Base-by-base conservation (phyloP, 352 stramenopile species). In the Aphanomyces cochlioides region DNA sequence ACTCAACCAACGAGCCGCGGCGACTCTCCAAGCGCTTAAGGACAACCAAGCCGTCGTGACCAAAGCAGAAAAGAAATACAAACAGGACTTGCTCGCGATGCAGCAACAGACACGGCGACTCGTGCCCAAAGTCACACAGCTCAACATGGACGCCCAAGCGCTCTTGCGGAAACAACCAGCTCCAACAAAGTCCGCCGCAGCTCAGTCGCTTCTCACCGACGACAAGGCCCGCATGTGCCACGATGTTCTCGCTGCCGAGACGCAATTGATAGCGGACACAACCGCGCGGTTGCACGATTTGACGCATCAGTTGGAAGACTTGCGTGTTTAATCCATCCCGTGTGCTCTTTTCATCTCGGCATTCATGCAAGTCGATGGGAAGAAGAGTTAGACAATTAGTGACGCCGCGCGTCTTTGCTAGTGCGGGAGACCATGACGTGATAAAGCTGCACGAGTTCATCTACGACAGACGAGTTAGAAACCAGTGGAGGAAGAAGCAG, bases 181-280 rank as follows among this genome's bases (percentile, higher is more conserved):
- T 40, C 59, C 48, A 7, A 39, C 48, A 41, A 56, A 67, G 3
- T 67, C 58, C 5, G 61, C 47, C 41, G n/a, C n/a, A n/a, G n/a
- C 28, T 28, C 28, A 28, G 28, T 28, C 28, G 28, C 28, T 28
- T 28, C 72, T 90, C 7, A 87, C 86, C 7, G 80, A 82, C 8
- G 86, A 91, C 8, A 91, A 90, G 77, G 88, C 90, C 72, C 80
- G 83, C 56, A 94, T 94, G 79, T 90, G 83, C 73, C 89, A 82
- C 66, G 83, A 94, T 48, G 86, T 94, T 39, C 76, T 94, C 66
- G 77, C 79, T 28, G 86, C 86, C 19, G 86, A 94, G 74, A 90
- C 82, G 63, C 82, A 94, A 74, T 69, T 94, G 41, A 91, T 94
- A 54, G 86, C 91, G 56, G 81, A 92, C 66, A 80, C 84, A 53